phyloP scores from a whole-genome alignment of 768 basidiomycete genomes.

The Termitomyces sp. region DNA sequence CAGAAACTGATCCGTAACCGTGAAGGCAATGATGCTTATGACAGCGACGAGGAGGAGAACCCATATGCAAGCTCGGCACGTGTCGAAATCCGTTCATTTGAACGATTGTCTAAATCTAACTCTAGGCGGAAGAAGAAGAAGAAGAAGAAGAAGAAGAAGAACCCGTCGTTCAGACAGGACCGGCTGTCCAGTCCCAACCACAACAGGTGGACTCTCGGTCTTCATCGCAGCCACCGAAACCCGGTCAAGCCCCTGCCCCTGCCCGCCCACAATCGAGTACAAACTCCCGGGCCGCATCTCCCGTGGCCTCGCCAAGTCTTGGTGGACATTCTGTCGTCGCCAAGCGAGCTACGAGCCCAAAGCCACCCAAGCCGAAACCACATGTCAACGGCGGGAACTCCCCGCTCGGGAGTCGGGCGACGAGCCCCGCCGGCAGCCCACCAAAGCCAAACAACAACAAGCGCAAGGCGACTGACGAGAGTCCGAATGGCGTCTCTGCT shows the following conservation, averaged over 20 bases:
- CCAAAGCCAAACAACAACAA: constrained; percentile 28
- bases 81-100: constrained; percentile 1
- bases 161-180: constrained; percentile 28
- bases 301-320: constrained; percentile 44
- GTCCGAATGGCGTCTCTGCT: constrained; percentile 18
- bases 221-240: constrained; percentile 36
- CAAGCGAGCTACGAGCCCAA: constrained; percentile 81
- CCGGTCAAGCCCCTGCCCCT: constrained; percentile 16
- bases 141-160: constrained; percentile 62
- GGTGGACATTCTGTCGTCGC: constrained; percentile 79
- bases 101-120: constrained; percentile 7
- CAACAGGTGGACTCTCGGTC: constrained; percentile 41
- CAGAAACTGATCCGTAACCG: constrained; percentile 81
- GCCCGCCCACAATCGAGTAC: constrained; percentile 26
- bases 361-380: constrained; percentile 52
- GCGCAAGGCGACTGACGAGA: constrained; percentile 41
- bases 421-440: constrained; percentile 35
- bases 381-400: constrained; percentile 50
- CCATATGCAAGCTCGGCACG: constrained; percentile 77
- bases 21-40: constrained; percentile 79
- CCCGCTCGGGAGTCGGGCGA: constrained; percentile 53
- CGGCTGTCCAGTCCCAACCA: constrained; percentile 43
- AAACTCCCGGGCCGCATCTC: constrained; percentile 57
- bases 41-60: constrained; percentile 79
- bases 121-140: constrained; percentile 66